Evolutionary conservation across 2,329 filamentous ascomycete genomes (phyloP).

Genomic region (Allantophomopsis lycopodina): DNA sequence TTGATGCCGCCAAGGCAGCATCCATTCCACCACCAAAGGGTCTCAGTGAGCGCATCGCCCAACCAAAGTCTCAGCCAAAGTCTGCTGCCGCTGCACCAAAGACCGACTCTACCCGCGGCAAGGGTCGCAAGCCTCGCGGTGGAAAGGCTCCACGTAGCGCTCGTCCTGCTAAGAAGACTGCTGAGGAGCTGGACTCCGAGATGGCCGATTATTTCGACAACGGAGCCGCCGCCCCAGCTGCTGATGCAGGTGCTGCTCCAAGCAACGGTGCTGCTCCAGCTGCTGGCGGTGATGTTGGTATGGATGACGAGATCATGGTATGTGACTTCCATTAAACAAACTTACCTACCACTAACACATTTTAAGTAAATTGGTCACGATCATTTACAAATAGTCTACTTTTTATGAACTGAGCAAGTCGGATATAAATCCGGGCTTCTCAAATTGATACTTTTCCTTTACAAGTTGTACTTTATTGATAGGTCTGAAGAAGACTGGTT

Average conservation of each 20-base stretch:
- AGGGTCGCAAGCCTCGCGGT: constrained; percentile 35
- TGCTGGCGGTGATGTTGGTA: constrained; percentile 39
- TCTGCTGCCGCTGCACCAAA: constrained; percentile 66
- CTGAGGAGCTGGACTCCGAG: constrained; percentile 90
- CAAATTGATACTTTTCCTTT: too few species aligned
- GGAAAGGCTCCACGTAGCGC: constrained; percentile 35
- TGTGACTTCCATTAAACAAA: neutral
- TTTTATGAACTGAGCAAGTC: too few species aligned
- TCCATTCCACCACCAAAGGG: constrained; percentile 55
- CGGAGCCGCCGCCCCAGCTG: constrained; percentile 29
- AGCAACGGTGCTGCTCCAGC: constrained; percentile 25
- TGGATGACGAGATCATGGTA: constrained; percentile 50
- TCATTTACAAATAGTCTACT: too few species aligned
- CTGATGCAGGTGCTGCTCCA: constrained; percentile 29
- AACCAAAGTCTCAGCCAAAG: constrained; percentile 65
- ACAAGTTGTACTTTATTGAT: too few species aligned
- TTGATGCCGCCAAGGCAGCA: constrained; percentile 61
- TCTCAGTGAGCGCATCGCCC: constrained; percentile 70
- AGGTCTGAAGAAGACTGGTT: too few species aligned
- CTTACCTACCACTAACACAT: too few species aligned
- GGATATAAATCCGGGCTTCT: too few species aligned
- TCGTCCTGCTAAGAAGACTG: constrained; percentile 71
- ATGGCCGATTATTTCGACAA: constrained; percentile 86
- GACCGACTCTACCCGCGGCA: constrained; percentile 25
- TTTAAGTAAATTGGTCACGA: too few species aligned